Base-by-base conservation (phyloP, 2,329 filamentous ascomycete genomes). In the Curvularia lunata region DNA sequence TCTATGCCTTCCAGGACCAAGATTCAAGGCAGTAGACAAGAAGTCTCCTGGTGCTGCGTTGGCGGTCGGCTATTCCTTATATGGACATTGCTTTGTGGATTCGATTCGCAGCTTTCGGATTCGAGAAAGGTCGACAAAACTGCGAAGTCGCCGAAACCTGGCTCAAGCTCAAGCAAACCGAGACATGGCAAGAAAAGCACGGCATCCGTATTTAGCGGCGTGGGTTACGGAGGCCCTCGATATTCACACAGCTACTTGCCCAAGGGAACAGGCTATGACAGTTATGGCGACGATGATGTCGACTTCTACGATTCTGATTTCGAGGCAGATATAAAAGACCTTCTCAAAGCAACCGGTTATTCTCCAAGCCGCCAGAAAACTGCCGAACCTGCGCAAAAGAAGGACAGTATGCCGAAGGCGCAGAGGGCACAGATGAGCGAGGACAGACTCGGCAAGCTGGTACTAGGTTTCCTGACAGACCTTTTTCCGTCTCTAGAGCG, bases 71-170 rank as follows among this genome's bases (percentile, higher is more conserved):
- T 76, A 10, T 69, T 75, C 50, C 30, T 75, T 16, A 71, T 78
- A 41, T 80, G 76, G 76, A 59, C 70, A 4, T 52, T 79, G 1
- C 69, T 80, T 7, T 77, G 72, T 47, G 72, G 72, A 16, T 75
- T 75, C 42, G 78, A 80, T 56, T 50, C 65, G n/a, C 54, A 67
- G 25, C 65, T 65, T 21, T 56, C 64, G 21, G 52, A 28, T 10
- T 45, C 46, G 32, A 38, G 16, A 57, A 19, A 46, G 30, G 13
- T 48, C 34, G 28, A 4, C 37, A 48, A 45, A 46, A n/a, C 21
- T 13, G 41, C 34, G 38, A 47, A 37, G 13, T 21, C 16, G 41
- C 16, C 48, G 16, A 34, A 46, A 25, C 34, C 19, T 42, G 50
- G 46, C 16, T 5, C 43, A 18, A 43, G 16, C n/a, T 6, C 25